Evolutionary conservation across 345 rosid genomes (phyloP).

Genomic region (Noccaea bulbosa): DNA sequence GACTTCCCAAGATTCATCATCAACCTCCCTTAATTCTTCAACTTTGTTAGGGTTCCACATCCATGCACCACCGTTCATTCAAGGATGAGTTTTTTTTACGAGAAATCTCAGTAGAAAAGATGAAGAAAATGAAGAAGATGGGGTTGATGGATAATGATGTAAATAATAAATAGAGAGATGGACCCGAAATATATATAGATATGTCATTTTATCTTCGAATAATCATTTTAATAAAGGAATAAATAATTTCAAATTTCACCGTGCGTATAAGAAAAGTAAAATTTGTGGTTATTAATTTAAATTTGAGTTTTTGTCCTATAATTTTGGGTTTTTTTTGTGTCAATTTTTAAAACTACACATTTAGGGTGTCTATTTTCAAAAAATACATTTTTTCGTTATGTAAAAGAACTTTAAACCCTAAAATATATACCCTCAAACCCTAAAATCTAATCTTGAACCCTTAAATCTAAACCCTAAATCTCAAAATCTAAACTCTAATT

Average conservation of each 20-base stretch:
- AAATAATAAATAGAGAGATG: conserved; percentile 39
- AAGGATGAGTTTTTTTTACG: conserved; percentile 24
- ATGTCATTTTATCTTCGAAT: conserved; percentile 28
- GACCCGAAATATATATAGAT: conserved; percentile 37
- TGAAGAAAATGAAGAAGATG: conserved; percentile 38
- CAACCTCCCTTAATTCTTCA: conserved; percentile 45
- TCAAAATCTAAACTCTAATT: too few species aligned
- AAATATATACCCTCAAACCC: too few species aligned
- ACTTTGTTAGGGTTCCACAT: conserved; percentile 72
- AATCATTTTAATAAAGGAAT: conserved; percentile 31
- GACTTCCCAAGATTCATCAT: conserved; percentile 95
- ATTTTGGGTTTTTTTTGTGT: too few species aligned
- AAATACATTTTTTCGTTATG: too few species aligned
- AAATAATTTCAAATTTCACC: neutral
- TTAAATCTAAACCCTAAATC: too few species aligned
- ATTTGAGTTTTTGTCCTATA: too few species aligned
- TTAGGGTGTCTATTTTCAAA: too few species aligned
- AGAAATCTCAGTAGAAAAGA: conserved; percentile 28
- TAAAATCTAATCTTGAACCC: too few species aligned
- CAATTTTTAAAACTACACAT: too few species aligned
- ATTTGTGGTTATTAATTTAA: neutral
- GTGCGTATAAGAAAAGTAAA: neutral
- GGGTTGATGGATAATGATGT: conserved; percentile 42
- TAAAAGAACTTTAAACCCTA: too few species aligned
- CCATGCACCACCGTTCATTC: conserved; percentile 47